Evolutionary conservation across 2,329 filamentous ascomycete genomes (phyloP).

Genomic region (Aspergillus sp.): DNA sequence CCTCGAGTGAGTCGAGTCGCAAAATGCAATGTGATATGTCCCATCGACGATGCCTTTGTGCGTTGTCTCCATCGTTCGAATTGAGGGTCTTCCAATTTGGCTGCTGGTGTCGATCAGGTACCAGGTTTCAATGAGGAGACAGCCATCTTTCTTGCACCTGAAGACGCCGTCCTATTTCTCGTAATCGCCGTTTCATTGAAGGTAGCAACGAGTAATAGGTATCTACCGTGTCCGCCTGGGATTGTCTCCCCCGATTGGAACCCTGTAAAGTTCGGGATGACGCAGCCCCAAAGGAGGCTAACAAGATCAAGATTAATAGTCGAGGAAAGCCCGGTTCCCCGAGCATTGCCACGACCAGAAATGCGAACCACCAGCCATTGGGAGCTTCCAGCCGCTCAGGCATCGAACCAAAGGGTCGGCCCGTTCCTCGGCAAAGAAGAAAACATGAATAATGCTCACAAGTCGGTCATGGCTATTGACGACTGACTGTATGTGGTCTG

Average conservation of each 20-base stretch:
- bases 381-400: background rate
- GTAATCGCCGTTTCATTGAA: background rate
- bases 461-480: background rate
- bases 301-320: background rate
- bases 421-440: constrained; percentile 12
- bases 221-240: no score
- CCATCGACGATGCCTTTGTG: background rate
- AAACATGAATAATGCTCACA: background rate
- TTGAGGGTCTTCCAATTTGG: background rate
- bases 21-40: constrained; percentile 1
- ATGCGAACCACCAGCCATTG: background rate
- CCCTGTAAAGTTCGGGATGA: background rate
- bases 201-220: background rate
- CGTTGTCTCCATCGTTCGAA: background rate
- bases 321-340: background rate
- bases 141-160: no score
- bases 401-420: constrained; percentile 7
- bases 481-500: background rate
- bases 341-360: background rate
- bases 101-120: background rate
- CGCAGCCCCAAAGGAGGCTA: background rate
- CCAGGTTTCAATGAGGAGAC: background rate
- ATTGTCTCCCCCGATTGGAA: no score
- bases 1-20: background rate
- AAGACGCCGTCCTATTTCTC: no score